These are phyloP conservation scores for Fraxinus albicans DNA, from an alignment of 305 asterid genomes.

Conservation along the genomic window DNA sequence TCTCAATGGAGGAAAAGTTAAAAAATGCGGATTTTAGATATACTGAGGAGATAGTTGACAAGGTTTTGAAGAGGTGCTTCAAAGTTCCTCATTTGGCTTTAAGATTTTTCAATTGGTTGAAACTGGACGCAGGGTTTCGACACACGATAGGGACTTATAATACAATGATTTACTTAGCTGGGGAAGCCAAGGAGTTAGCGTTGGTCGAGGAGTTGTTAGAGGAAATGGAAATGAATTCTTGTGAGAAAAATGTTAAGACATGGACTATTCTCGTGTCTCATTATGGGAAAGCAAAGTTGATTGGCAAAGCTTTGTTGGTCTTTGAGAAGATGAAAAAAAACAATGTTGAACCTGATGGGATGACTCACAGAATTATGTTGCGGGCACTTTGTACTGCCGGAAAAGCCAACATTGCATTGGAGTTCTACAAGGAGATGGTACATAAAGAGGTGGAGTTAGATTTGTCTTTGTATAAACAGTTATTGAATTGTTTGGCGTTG, in stretches of 20 bases:
- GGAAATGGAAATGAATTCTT: constrained; percentile 59
- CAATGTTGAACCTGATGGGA: constrained; percentile 56
- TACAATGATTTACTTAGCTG: constrained; percentile 61
- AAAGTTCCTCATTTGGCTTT: constrained; percentile 75
- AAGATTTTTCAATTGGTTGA: constrained; percentile 77
- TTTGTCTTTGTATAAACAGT: constrained; percentile 33
- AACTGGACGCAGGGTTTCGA: constrained; percentile 42
- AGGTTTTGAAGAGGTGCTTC: constrained; percentile 82
- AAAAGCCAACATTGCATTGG: constrained; percentile 64
- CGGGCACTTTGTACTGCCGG: constrained; percentile 52
- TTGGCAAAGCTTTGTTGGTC: constrained; percentile 56
- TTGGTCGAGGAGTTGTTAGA: constrained; percentile 57
- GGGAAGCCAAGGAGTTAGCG: constrained; percentile 49
- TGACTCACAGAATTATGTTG: constrained; percentile 54
- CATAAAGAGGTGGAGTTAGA: constrained; percentile 49
- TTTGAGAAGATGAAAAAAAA: constrained; percentile 75
- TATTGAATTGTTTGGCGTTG: constrained; percentile 63
- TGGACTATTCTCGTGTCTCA: constrained; percentile 67
- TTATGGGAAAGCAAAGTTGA: constrained; percentile 55
- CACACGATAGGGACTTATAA: constrained; percentile 55
- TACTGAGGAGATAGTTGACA: constrained; percentile 59
- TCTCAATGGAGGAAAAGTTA: constrained; percentile 64
- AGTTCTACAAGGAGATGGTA: constrained; percentile 74
- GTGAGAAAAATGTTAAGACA: constrained; percentile 58
- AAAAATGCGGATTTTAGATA: constrained; percentile 40